Conservation (phyloP, 345 rosid genomes). For the Barbarea vulgaris region DNA sequence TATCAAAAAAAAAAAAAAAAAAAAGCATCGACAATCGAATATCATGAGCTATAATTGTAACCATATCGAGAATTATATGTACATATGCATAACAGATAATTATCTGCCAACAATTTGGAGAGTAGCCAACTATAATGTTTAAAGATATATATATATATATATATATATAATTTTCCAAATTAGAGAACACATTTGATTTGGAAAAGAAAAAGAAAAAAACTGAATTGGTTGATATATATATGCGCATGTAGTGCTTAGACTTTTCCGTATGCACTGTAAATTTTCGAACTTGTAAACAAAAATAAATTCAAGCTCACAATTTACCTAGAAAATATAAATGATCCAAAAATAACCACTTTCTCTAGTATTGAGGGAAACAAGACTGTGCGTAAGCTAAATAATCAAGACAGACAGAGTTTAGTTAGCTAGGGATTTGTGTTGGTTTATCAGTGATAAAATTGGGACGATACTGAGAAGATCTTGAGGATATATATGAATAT, state of each 20-base stretch:
- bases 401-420: background rate
- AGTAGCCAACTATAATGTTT: background rate
- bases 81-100: background rate
- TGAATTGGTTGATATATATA: background rate
- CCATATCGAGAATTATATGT: background rate
- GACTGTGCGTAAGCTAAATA: constrained; percentile 1
- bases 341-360: background rate
- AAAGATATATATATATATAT: no score
- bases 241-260: background rate
- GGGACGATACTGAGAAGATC: background rate
- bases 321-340: background rate
- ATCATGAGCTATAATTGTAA: background rate
- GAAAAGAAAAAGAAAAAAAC: background rate
- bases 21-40: background rate
- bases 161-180: no score
- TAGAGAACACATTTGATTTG: background rate
- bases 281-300: constrained; percentile 1
- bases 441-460: background rate
- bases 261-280: background rate
- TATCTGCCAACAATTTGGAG: constrained; percentile 1
- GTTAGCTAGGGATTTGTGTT: constrained; percentile 1
- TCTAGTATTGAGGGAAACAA: constrained; percentile 4
- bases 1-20: background rate
- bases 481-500: constrained; percentile 5
- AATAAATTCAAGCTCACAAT: background rate